Base-by-base conservation (phyloP, 345 rosid species). In the Durio zibethinus region DNA sequence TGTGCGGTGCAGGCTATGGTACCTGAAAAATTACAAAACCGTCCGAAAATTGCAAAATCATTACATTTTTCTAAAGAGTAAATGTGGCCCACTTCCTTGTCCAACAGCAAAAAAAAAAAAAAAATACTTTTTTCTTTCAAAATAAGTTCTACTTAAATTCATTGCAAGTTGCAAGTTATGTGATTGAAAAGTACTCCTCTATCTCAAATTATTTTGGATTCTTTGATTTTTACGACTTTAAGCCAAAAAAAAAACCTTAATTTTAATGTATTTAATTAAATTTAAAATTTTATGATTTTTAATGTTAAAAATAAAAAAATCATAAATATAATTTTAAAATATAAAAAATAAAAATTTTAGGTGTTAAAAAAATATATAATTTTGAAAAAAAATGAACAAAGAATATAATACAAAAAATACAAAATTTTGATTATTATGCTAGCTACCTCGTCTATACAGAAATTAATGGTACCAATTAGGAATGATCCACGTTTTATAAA, bases 1-100 rank as follows among this genome's bases (percentile, higher is more conserved):
- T 21, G 83, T 77, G 82, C 94, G 99, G 80, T 97, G 99, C 76
- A 94, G 83, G 81, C 83, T 89, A 78, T 97, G 97, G 80, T 97
- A 97, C 67, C 98, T 97, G 88, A 77, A 63, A 21, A 78, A 14
- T 9, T 10, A 38, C 9, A 21, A 33, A 74, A 25, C 75, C 67
- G 53, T 10, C 40, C 65, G 36, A 18, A 52, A 72, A 70, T 1
- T 33, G 29, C n/a, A 48, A 25, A 14, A 50, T 31, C 74, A 31
- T 31, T 31, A 16, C 25, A 69, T 14, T 20, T 40, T 38, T 1
- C 21, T 48, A 25, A 66, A 4, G 25, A 47, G 18, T 2, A 8
- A 48, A 27, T 15, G 12, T 59, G 20, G 25, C 10, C 25, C 11
- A n/a, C 27, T 7, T 57, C 62, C 62, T 23, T 57, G 62, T 57